Percentiles rank a stretch among this genome's conserved stretches.
Evolutionary conservation across 768 basidiomycete genomes (phyloP).

Genomic region (Russula sp.): DNA sequence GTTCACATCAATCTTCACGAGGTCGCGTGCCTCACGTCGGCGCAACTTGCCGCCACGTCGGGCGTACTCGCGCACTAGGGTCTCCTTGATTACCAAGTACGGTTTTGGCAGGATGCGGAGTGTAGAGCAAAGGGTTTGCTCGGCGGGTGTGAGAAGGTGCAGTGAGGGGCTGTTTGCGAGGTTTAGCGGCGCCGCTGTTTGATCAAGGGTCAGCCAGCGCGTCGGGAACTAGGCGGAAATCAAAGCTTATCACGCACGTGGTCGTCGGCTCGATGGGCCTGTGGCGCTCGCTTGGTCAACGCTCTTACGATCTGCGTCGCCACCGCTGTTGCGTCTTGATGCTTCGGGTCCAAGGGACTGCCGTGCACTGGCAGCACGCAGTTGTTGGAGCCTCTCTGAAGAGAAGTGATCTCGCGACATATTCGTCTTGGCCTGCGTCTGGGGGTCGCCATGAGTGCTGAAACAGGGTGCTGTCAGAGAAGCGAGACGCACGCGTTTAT

Average conservation of each 20-base stretch:
- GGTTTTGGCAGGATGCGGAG: constrained; percentile 92
- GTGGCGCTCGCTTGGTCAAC: constrained; percentile 42
- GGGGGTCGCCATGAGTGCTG: constrained; percentile 15
- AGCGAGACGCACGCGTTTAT: constrained; percentile 55
- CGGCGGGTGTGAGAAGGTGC: constrained; percentile 82
- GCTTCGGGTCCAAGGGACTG: constrained; percentile 49
- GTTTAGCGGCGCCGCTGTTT: constrained; percentile 63
- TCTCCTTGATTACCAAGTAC: constrained; percentile 94
- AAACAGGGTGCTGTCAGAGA: not conserved
- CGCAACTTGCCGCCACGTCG: constrained; percentile 83
- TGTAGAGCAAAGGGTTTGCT: constrained; percentile 82
- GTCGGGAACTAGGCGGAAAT: not conserved
- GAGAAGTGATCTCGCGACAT: constrained; percentile 50
- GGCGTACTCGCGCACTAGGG: constrained; percentile 88
- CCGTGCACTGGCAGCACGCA: constrained; percentile 43
- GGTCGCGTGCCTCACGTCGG: constrained; percentile 79
- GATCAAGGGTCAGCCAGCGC: not conserved
- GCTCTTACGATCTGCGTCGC: constrained; percentile 47
- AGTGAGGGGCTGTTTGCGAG: constrained; percentile 86
- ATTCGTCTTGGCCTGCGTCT: constrained; percentile 61
- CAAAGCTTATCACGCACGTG: constrained; percentile 32
- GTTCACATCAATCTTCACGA: constrained; percentile 90
- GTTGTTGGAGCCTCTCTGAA: constrained; percentile 46
- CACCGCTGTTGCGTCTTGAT: constrained; percentile 43
- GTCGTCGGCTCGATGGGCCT: constrained; percentile 38